Conservation (phyloP, 257 asterid species). For the Fraxinus anomala region DNA sequence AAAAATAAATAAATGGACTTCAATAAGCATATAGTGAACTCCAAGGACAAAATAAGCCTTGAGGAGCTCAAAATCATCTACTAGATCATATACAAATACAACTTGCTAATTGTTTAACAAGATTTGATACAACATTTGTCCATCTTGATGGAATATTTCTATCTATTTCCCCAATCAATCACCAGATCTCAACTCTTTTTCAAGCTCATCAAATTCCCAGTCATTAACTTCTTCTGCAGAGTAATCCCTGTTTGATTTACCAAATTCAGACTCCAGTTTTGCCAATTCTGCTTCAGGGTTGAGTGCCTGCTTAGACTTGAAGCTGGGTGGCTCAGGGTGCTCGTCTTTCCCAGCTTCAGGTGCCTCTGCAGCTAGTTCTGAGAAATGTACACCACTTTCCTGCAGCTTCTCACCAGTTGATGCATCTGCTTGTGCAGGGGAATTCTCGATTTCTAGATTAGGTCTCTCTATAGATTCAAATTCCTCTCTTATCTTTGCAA, state of each 20-base stretch:
- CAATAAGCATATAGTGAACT: conserved; percentile 10
- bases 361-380: conserved; percentile 35
- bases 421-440: conserved; percentile 45
- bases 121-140: conserved; percentile 25
- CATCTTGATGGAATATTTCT: neutral
- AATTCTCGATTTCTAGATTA: conserved; percentile 75
- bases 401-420: conserved; percentile 41
- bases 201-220: conserved; percentile 98
- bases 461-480: conserved; percentile 88
- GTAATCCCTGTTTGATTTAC: conserved; percentile 64
- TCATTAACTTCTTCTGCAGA: conserved; percentile 77
- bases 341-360: conserved; percentile 35
- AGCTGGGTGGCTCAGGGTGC: conserved; percentile 31
- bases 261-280: conserved; percentile 86
- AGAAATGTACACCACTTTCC: conserved; percentile 41
- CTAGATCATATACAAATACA: conserved; percentile 15
- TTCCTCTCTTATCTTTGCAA: conserved; percentile 68
- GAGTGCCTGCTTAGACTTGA: conserved; percentile 47
- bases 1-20: conserved; percentile 22
- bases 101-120: conserved; percentile 4
- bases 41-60: conserved; percentile 22
- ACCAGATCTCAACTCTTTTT: conserved; percentile 65
- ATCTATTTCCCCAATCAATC: conserved; percentile 49
- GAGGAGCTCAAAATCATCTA: conserved; percentile 31
- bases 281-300: conserved; percentile 84